Evolutionary conservation across 306 rosid species (phyloP), one percentile per base, ranked within the genome.

Genomic region (Ziziphus jujuba): DNA sequence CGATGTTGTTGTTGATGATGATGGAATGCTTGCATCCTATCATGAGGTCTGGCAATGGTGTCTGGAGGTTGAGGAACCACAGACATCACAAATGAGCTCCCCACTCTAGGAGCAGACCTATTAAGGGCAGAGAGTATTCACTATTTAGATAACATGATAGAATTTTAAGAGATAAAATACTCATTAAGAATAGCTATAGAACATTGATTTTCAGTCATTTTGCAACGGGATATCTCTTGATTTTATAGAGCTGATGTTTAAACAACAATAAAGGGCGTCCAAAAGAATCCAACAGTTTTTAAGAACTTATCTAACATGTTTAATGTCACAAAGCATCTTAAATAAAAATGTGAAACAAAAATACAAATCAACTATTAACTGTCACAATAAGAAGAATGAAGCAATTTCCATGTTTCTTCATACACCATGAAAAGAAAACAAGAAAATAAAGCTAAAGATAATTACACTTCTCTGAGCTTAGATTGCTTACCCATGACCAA

Each of bases 41-140:
- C 75, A 3, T 51, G 75, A 56, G 67, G 3, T 38, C 21, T 51
- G 49, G 60, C 60, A 23, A 49, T 50, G 60, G 52, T 1, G 9
- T 47, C 61, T 21, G 59, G 52, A 35, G 20, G 51, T 33, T 38
- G 67, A 36, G 75, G 75, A 49, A 70, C 60, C 17, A 33, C 34
- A 17, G 74, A 48, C 3, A 57, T 20, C 14, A 59, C 49, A 33
- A 69, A 47, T 49, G 75, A 70, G 60, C 67, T 70, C 40, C 65
- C 75, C 35, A 34, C 75, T 51, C 67, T 60, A 16, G 75, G 59
- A 61, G 47, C 52, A 49, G 75, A 35, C 60, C 75, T 70, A 38
- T 15, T 50, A 22, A 70, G 50, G 50, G 16, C 56, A 33, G 50
- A 47, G 13, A 8, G 5, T 47, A 8, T 6, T 47, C 14, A 47